Evolutionary conservation across 345 rosid species (phyloP), one percentile per base, ranked within the genome.

Genomic region (Aquilaria malaccensis): DNA sequence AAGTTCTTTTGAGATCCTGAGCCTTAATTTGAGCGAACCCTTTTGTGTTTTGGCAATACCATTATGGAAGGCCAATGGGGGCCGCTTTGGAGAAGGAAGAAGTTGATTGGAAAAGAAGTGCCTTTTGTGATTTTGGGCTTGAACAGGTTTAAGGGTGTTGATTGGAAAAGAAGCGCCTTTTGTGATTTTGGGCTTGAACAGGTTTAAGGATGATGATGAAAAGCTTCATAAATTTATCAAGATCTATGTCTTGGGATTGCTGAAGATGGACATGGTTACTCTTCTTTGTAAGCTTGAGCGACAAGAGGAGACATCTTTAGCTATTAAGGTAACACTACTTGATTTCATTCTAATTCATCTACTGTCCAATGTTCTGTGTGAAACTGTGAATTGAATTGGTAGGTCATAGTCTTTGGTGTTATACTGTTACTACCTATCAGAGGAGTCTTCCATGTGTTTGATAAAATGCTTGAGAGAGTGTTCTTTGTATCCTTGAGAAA

Each of bases 51-150:
- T 63, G 73, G 72, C 85, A 66, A 62, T 85, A 76, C 76, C 98
- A 84, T 45, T 97, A 93, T 52, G 97, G 98, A 52, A 87, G 97
- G 72, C 22, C 1, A 22, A 22, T 22, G 22, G 22, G 22, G 22
- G 22, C 22, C 22, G 22, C 97, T 87, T 3, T 89, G 97, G 98
- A 85, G 88, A 72, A 91, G 97, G 45, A 93, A 87, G 85, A 92
- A 92, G 61, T 72, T 87, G 41, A 87, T 89, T 30, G 89, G 98
- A 2, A 92, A 86, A 22, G 22, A 22, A 22, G 22, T 22, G 22
- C 22, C 22, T 22, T 22, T 22, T 22, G 22, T 22, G 22, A 22
- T 22, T 22, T 22, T 22, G 22, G 22, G 22, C 22, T 22, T 22
- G 22, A 22, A 22, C 22, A 22, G 22, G 22, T 22, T 22, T 22